Evolutionary conservation across 768 basidiomycete species (phyloP).

Genomic region (Kwoniella heveanensis): DNA sequence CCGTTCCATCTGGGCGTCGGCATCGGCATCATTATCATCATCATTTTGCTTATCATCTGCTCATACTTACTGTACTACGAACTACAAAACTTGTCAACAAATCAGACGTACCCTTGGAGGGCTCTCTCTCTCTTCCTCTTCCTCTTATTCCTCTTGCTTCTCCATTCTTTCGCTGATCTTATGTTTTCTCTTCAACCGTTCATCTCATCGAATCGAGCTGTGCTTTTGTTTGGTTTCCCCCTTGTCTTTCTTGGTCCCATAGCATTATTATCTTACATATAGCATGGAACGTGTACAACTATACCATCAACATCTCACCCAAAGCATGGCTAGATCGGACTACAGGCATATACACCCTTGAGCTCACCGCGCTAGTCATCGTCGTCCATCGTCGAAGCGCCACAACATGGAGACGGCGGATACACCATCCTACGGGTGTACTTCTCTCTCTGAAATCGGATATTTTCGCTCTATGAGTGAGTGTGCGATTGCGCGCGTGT

Average conservation of each 20-base stretch:
- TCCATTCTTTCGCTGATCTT: neutral
- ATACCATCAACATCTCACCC: neutral
- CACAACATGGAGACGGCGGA: no score
- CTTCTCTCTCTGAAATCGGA: no score
- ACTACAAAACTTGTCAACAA: slow-evolving; percentile 9
- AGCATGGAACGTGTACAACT: slow-evolving; percentile 1
- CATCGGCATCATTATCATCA: slow-evolving; percentile 1
- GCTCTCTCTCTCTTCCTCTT: neutral
- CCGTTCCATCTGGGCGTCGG: neutral
- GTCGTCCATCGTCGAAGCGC: no score
- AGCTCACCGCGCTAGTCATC: no score
- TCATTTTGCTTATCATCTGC: neutral
- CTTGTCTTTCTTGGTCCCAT: slow-evolving; percentile 2
- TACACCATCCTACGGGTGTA: no score
- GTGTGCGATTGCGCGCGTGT: no score
- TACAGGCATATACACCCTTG: no score
- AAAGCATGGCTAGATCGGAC: no score
- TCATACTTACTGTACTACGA: no score
- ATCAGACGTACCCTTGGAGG: slow-evolving; percentile 14
- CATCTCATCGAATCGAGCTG: neutral
- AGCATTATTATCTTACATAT: slow-evolving; percentile 1
- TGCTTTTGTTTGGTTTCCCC: neutral
- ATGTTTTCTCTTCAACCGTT: neutral
- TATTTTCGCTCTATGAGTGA: no score
- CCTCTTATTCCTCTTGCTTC: neutral